These are phyloP conservation scores for Pleurostoma richardsiae DNA, from an alignment of 2,329 filamentous ascomycete species.

Conservation along the genomic window DNA sequence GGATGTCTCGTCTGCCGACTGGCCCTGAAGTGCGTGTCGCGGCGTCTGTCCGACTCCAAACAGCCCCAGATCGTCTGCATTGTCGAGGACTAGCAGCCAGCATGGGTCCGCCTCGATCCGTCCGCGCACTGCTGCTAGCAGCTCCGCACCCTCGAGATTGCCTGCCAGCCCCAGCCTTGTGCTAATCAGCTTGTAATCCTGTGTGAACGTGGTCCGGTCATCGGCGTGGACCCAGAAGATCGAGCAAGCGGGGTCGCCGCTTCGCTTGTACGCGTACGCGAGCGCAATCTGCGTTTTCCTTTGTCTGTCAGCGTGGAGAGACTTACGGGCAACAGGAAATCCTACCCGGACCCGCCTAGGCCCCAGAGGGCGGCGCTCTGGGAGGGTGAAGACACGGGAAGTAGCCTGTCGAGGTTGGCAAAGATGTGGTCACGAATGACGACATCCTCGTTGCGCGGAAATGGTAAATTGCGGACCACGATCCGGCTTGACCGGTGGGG, in stretches of 20 bases:
- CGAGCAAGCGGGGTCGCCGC: conserved; percentile 15
- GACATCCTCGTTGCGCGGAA: conserved; percentile 17
- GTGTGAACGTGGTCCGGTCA: conserved; percentile 20
- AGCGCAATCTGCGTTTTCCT: conserved; percentile 33
- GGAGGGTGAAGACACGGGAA: conserved; percentile 9
- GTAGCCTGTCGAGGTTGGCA: conserved; percentile 10
- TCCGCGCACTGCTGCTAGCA: conserved; percentile 10
- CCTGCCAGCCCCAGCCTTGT: conserved; percentile 13
- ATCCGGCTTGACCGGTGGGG: no score
- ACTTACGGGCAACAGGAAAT: background rate
- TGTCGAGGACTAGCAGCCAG: conserved; percentile 1
- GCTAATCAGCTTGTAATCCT: conserved; percentile 23
- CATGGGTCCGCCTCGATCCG: conserved; percentile 5
- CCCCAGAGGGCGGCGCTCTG: conserved; percentile 17
- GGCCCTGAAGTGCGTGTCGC: background rate
- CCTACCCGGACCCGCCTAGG: conserved; percentile 20
- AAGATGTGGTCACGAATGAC: conserved; percentile 14
- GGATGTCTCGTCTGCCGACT: background rate
- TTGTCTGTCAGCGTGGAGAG: background rate
- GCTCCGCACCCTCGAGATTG: conserved; percentile 11
- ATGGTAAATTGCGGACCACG: no score
- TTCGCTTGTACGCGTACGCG: conserved; percentile 23
- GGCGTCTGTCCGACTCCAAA: conserved; percentile 4
- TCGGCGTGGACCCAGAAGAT: conserved; percentile 32
- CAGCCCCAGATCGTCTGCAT: conserved; percentile 1